These are phyloP conservation scores for Camelina neglecta DNA, from an alignment of 345 rosid genomes.

Conservation along the genomic window DNA sequence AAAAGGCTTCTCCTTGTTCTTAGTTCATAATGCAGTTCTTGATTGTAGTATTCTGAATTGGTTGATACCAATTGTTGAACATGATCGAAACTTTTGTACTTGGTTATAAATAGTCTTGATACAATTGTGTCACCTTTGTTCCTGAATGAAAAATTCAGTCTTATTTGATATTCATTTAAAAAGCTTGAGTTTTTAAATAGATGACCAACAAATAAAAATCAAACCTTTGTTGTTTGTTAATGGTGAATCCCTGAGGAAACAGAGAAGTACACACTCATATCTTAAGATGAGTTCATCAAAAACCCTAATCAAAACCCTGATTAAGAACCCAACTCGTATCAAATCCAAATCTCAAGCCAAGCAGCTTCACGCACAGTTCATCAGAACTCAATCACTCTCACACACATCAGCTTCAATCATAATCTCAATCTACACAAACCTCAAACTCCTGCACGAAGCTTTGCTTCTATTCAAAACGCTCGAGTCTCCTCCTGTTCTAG, in stretches of 20 bases:
- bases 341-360: slow-evolving; percentile 57
- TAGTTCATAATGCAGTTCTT: not conserved
- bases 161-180: not conserved
- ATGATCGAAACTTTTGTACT: not conserved
- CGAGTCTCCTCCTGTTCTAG: slow-evolving; percentile 57
- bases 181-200: too few relatives aligned
- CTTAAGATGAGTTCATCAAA: slow-evolving; percentile 47
- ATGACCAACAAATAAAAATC: too few relatives aligned
- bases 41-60: not conserved
- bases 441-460: slow-evolving; percentile 58
- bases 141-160: not conserved
- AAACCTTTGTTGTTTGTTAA: not conserved
- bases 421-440: slow-evolving; percentile 67
- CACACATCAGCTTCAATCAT: slow-evolving; percentile 48
- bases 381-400: slow-evolving; percentile 54
- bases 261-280: not conserved
- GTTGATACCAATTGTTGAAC: not conserved
- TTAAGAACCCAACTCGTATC: slow-evolving; percentile 47
- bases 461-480: slow-evolving; percentile 59
- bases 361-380: slow-evolving; percentile 74
- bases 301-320: slow-evolving; percentile 47
- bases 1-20: not conserved
- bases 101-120: not conserved
- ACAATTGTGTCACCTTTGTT: not conserved
- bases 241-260: not conserved